Base-by-base conservation (phyloP, 805 yeast species). In the Starmerella floris region DNA sequence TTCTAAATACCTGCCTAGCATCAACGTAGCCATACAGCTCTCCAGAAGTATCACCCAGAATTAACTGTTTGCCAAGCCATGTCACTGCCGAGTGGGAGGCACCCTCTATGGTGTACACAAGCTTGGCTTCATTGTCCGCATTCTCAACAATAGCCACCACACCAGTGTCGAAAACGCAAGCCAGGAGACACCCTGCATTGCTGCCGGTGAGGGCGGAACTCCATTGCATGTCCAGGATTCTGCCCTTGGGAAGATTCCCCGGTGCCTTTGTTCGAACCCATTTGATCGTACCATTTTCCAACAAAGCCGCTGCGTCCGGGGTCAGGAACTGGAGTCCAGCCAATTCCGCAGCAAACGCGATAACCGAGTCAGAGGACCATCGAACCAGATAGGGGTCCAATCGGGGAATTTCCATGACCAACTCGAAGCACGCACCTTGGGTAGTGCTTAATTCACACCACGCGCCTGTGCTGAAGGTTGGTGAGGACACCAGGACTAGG, bases 361-460 rank as follows among this genome's bases (percentile, higher is more conserved):
- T 23, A 4, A 39, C 31, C 9, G 52, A 52, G 23, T 41, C 44
- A 11, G 37, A 38, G 5, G 51, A 38, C 52, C 52, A 49, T 15
- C 34, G 23, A 9, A 25, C 43, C 35, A 30, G 30, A 37, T 43
- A 41, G 22, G 52, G 52, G 31, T 49, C 52, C 30, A 49, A 20
- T 23, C 52, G 35, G 23, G 40, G 26, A 36, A 49, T 39, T 41
- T 43, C 45, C 51, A 47, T 49, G 20, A 9, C 11, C n/a, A n/a
- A n/a, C n/a, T n/a, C n/a, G n/a, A n/a, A n/a, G n/a, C n/a, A n/a
- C n/a, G n/a, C n/a, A n/a, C n/a, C n/a, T n/a, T n/a, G n/a, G n/a
- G n/a, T n/a, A n/a, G n/a, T n/a, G n/a, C n/a, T n/a, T n/a, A n/a
- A n/a, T n/a, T n/a, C n/a, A n/a, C n/a, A n/a, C n/a, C n/a, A n/a